These are phyloP conservation scores for Chenopodium album DNA, from an alignment of 148 eudicot species.

Conservation along the genomic window DNA sequence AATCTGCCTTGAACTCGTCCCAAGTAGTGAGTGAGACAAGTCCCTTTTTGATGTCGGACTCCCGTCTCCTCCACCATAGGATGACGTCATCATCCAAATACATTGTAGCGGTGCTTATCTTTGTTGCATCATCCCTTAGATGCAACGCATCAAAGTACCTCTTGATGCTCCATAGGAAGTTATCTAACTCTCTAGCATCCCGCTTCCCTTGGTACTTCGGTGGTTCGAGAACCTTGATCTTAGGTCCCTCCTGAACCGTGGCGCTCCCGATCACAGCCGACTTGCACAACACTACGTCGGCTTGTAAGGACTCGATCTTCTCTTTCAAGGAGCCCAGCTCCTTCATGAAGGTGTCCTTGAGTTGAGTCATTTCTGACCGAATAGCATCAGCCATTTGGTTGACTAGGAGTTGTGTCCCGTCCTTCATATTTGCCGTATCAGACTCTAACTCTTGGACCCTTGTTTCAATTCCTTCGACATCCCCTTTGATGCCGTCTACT, in stretches of 20 bases:
- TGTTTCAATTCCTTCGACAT: too few relatives aligned
- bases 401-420: too few relatives aligned
- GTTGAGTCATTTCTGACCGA: too few relatives aligned
- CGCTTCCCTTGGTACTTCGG: neutral
- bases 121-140: neutral
- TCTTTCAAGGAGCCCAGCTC: neutral
- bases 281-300: neutral
- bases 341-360: too few relatives aligned
- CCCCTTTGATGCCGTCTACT: too few relatives aligned
- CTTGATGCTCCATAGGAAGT: neutral
- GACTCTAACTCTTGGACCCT: too few relatives aligned
- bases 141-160: neutral
- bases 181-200: neutral
- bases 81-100: neutral
- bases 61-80: neutral
- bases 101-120: neutral
- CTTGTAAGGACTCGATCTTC: too few relatives aligned
- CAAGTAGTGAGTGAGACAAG: neutral
- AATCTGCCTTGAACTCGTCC: constrained; percentile 3
- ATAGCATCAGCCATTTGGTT: too few relatives aligned
- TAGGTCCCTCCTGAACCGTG: neutral
- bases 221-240: neutral
- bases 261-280: neutral
- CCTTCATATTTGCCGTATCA: too few relatives aligned
- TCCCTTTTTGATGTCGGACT: neutral